Base-by-base conservation (phyloP, 352 stramenopile genomes). In the Peronosclerospora sorghi region DNA sequence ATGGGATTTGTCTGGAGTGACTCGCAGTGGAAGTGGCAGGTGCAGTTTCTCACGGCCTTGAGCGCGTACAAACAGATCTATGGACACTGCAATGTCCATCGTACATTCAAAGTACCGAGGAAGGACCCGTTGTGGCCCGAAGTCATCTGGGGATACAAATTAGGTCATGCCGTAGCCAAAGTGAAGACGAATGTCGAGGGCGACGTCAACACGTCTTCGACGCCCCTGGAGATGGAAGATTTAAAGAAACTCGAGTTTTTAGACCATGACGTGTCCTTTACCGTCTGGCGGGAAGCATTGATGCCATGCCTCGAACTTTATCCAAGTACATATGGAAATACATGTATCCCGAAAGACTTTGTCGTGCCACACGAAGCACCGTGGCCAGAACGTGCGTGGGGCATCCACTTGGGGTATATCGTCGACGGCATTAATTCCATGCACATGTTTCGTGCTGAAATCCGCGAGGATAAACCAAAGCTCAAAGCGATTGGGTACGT, bases 11-110 rank as follows among this genome's bases (percentile, higher is more conserved):
- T 86, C 5, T 85, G 67, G 68, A 85, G 57, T 42, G 63, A 81
- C 45, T 48, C 59, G n/a, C 54, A 88, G 36, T 84, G 66, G 62
- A 85, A 84, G 48, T 74, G 69, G 60, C 55, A 77, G 27, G 59
- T 67, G 44, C 56, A 79, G 42, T 61, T 84, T 34, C 36, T 87
- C 19, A 62, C 63, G 29, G 83, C 81, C 8, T 65, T 97, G 24
- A 32, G 73, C 19, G 60, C 41, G 0, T 97, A 94, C 67, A 71
- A 76, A 35, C 42, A 78, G 34, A 39, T 94, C 15, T 84, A 87
- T 40, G 86, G 83, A 17, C 83, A 97, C 58, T 73, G 88, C 37
- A 56, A 86, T 24, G 84, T 97, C 5, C 83, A 89, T 18, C 71
- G 89, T 38, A 74, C 78, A 15, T 97, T 96, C 62, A 74, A 83